These are phyloP conservation scores for Perkinsus olseni DNA, from an alignment of 169 alveolate genomes.

Conservation along the genomic window DNA sequence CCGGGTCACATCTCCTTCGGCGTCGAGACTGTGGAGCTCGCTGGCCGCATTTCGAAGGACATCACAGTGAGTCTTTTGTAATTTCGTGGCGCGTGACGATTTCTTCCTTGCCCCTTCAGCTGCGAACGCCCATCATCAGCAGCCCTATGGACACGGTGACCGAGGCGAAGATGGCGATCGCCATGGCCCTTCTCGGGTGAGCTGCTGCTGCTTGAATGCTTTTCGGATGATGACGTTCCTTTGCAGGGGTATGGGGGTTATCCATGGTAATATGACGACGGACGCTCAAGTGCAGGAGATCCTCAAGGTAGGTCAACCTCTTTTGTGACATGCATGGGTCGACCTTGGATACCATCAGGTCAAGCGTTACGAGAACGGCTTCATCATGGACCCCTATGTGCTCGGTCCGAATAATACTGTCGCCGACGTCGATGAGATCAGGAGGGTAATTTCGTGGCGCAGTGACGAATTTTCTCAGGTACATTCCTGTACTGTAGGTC, in stretches of 20 bases:
- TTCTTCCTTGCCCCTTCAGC: background rate
- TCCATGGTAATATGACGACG: constrained; percentile 74
- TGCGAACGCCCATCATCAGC: constrained; percentile 52
- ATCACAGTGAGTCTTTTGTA: constrained; percentile 65
- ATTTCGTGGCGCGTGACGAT: too few relatives aligned
- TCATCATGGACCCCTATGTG: constrained; percentile 69
- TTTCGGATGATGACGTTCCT: background rate
- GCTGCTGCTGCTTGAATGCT: background rate
- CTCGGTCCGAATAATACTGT: constrained; percentile 68
- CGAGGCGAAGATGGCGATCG: constrained; percentile 69
- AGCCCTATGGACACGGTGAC: constrained; percentile 77
- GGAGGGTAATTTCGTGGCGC: constrained; percentile 4
- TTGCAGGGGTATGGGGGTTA: constrained; percentile 75
- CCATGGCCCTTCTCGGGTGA: constrained; percentile 63
- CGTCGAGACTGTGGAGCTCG: constrained; percentile 52
- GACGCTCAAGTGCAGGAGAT: constrained; percentile 70
- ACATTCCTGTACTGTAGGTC: background rate
- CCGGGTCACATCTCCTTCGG: constrained; percentile 74
- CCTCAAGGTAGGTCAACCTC: background rate
- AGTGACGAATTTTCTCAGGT: background rate
- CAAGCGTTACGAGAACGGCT: constrained; percentile 63
- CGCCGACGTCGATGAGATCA: constrained; percentile 54
- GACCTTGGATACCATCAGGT: constrained; percentile 56
- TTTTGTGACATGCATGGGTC: constrained; percentile 26
- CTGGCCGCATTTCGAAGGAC: constrained; percentile 53